phyloP scores from a whole-genome alignment of 208 protist genomes.

The Herpetomonas samuelpessoai region DNA sequence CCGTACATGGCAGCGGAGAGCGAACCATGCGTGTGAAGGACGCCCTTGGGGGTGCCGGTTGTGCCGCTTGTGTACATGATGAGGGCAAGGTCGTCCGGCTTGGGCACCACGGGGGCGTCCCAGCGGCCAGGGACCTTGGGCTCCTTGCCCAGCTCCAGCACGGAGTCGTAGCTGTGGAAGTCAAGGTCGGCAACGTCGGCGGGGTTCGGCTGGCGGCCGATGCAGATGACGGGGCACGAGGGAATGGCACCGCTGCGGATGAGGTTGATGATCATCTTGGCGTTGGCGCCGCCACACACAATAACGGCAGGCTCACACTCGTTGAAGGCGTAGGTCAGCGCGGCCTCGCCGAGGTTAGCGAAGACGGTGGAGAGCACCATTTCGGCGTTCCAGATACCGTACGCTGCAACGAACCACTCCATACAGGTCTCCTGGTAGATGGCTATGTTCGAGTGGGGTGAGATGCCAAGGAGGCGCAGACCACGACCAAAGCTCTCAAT shows the following conservation, averaged over 20 bases:
- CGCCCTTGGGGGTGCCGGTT: conserved; percentile 69
- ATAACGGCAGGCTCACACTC: conserved; percentile 28
- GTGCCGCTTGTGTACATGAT: conserved; percentile 82
- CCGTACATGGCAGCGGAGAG: conserved; percentile 19
- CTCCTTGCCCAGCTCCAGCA: conserved; percentile 4
- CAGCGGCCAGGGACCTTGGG: conserved; percentile 17
- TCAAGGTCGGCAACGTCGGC: conserved; percentile 8
- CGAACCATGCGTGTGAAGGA: conserved; percentile 50
- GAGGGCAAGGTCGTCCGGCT: conserved; percentile 18
- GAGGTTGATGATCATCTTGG: conserved; percentile 24
- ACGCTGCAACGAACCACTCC: conserved; percentile 47
- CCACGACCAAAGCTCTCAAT: conserved; percentile 25
- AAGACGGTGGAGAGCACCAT: conserved; percentile 40
- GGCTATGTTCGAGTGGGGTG: conserved; percentile 15
- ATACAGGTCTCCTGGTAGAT: conserved; percentile 49
- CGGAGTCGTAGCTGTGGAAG: background rate
- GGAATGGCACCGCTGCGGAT: conserved; percentile 13
- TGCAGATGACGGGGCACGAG: conserved; percentile 21
- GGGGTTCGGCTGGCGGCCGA: conserved; percentile 19
- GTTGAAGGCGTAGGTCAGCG: conserved; percentile 31
- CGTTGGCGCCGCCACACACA: conserved; percentile 28
- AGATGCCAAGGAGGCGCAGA: conserved; percentile 22
- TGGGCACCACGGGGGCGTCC: conserved; percentile 4
- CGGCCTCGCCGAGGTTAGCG: conserved; percentile 49
- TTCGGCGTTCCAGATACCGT: conserved; percentile 38